phyloP scores from a whole-genome alignment of 176 grass and related monocot genomes.

The Paspalum notatum region DNA sequence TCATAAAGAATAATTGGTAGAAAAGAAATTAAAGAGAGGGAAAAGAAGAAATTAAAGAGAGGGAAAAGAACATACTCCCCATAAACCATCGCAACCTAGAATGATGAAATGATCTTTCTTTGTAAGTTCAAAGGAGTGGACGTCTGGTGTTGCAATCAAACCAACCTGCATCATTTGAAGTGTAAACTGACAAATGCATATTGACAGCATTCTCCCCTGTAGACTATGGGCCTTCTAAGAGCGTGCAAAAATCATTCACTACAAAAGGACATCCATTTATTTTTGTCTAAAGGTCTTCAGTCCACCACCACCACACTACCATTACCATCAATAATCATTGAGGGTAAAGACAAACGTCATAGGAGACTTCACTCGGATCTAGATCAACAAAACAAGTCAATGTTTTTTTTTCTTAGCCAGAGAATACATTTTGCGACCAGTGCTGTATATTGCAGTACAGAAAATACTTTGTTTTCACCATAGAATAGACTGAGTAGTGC shows the following conservation, averaged over 20 bases:
- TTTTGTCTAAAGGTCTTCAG: background rate
- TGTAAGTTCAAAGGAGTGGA: constrained; percentile 91
- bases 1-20: background rate
- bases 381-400: background rate
- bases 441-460: background rate
- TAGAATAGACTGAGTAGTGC: background rate
- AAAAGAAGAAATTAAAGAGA: constrained; percentile 14
- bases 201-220: constrained; percentile 2
- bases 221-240: background rate
- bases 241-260: background rate
- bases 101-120: constrained; percentile 81
- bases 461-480: constrained; percentile 21
- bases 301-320: background rate
- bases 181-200: constrained; percentile 24
- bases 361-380: background rate
- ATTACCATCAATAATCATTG: background rate
- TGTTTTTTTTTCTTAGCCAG: background rate
- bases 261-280: background rate
- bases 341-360: background rate
- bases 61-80: constrained; percentile 72
- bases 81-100: constrained; percentile 92
- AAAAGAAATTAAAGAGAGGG: background rate
- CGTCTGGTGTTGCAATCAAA: constrained; percentile 82
- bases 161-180: constrained; percentile 59
- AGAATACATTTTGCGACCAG: background rate